Evolutionary conservation across 2,329 filamentous ascomycete species (phyloP).

Genomic region (Fusarium phyllophilum): DNA sequence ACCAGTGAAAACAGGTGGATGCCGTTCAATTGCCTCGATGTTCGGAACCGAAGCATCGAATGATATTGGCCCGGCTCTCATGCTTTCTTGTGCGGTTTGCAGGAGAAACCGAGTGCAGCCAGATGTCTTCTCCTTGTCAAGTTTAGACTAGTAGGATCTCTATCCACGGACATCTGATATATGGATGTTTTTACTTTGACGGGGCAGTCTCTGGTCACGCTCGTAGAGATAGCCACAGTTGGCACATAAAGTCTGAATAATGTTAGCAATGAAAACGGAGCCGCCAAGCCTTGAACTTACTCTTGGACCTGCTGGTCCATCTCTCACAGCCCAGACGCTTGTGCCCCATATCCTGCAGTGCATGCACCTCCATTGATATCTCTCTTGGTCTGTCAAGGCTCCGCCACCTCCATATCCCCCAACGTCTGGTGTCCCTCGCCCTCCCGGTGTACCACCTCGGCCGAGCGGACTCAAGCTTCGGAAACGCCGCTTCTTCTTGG

Average conservation of each 20-base stretch:
- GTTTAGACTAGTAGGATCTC: slow-evolving; percentile 32
- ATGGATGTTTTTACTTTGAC: slow-evolving; percentile 55
- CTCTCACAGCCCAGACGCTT: slow-evolving; percentile 93
- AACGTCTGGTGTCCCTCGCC: slow-evolving; percentile 83
- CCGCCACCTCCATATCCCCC: slow-evolving; percentile 77
- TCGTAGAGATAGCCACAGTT: slow-evolving; percentile 93
- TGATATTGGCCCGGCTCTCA: slow-evolving; percentile 1
- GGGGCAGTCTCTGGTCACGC: slow-evolving; percentile 82
- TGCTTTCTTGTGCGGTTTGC: slow-evolving; percentile 16
- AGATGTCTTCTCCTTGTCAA: slow-evolving; percentile 28
- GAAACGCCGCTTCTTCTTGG: slow-evolving; percentile 95
- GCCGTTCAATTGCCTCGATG: slow-evolving; percentile 3
- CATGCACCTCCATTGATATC: slow-evolving; percentile 84
- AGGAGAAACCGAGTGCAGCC: neutral
- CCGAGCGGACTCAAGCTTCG: slow-evolving; percentile 84
- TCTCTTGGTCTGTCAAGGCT: slow-evolving; percentile 79
- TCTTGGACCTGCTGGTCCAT: slow-evolving; percentile 85
- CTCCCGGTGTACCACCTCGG: slow-evolving; percentile 70
- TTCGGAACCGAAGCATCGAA: neutral
- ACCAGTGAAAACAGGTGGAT: slow-evolving; percentile 6
- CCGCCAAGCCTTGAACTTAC: slow-evolving; percentile 61
- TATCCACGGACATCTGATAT: slow-evolving; percentile 49
- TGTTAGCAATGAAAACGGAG: slow-evolving; percentile 16
- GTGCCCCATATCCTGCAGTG: slow-evolving; percentile 91
- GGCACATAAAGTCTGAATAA: slow-evolving; percentile 80